Evolutionary conservation across 306 rosid genomes (phyloP), one percentile per base, ranked within the genome.

Genomic region (Styphnolobium japonicum): DNA sequence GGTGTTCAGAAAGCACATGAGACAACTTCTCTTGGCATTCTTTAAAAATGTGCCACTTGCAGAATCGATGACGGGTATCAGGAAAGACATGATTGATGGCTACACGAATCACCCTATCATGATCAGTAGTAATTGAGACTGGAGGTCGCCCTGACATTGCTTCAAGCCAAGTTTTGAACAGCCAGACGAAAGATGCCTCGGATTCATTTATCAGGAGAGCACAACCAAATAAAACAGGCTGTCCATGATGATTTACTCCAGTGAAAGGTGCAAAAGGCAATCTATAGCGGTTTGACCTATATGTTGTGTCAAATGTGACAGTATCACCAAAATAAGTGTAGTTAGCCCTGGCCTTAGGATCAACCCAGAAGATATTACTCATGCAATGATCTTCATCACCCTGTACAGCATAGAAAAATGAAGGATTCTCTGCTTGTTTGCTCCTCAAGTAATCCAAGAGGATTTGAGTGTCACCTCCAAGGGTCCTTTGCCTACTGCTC

Each of bases 211-310:
- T 43, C 55, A 81, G 53, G 14, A 81, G 33, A 31, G 80, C 80
- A 33, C 80, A 81, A 34, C 84, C 84, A 73, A 81, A 81, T 33
- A 81, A 56, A 29, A 81, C 84, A 55, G 84, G 84, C 16, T 81
- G 84, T 42, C 80, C 84, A 45, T 81, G 84, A 81, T 81, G 75
- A 66, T 73, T 81, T 33, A 81, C 42, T 1, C 84, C 84, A 15
- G 84, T 81, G 71, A 81, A 81, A 66, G 84, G 75, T 27, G 84
- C 75, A 64, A 80, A 80, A 52, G 80, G 84, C 75, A 81, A 73
- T 73, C 84, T 81, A 74, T 73, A 81, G 63, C 84, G 84, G 70
- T 81, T 81, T 10, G 84, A 81, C 80, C 84, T 81, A 66, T 81
- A 81, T 73, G 84, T 66, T 66, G 84, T 81, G 70, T 81, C 84